A percentile compares a stretch with the other conserved stretches of the same genome.
These are phyloP conservation scores for Phalaenopsis aphrodite DNA, from an alignment of 106 monocot genomes.

Conservation along the genomic window DNA sequence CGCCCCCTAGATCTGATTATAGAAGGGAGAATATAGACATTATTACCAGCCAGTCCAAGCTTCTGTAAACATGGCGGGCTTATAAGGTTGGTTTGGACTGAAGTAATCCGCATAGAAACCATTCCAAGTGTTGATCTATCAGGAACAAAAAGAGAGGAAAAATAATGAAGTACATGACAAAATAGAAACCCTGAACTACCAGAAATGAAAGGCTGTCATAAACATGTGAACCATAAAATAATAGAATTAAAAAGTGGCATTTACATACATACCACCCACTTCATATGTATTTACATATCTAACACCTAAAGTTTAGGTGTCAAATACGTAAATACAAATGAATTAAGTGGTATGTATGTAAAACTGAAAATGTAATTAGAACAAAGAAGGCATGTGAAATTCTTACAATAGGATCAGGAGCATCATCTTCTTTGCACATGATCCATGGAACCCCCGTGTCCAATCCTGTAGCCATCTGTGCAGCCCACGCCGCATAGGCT, in stretches of 20 bases:
- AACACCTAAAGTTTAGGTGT: too few species aligned
- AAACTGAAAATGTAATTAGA: too few species aligned
- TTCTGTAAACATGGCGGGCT: conserved; percentile 92
- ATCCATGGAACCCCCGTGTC: conserved; percentile 88
- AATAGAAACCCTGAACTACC: background rate
- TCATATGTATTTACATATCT: too few species aligned
- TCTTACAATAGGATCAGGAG: conserved; percentile 89
- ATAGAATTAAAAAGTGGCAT: background rate
- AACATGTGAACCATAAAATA: background rate
- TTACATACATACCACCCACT: background rate
- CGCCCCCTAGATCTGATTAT: too few species aligned
- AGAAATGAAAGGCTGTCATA: background rate
- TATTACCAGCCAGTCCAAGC: conserved; percentile 89
- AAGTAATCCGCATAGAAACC: conserved; percentile 88
- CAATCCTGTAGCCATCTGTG: conserved; percentile 70
- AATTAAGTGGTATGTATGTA: too few species aligned
- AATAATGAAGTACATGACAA: background rate
- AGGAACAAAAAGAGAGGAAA: background rate
- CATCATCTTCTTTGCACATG: conserved; percentile 97
- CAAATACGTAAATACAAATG: too few species aligned
- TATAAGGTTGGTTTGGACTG: conserved; percentile 67
- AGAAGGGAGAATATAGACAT: background rate
- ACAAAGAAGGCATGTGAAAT: background rate
- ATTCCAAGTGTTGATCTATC: conserved; percentile 90
- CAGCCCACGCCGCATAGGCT: conserved; percentile 72